A percentile compares a stretch with the other conserved stretches of the same genome.
Conservation (phyloP, 345 rosid species). For the Combretum micranthum region DNA sequence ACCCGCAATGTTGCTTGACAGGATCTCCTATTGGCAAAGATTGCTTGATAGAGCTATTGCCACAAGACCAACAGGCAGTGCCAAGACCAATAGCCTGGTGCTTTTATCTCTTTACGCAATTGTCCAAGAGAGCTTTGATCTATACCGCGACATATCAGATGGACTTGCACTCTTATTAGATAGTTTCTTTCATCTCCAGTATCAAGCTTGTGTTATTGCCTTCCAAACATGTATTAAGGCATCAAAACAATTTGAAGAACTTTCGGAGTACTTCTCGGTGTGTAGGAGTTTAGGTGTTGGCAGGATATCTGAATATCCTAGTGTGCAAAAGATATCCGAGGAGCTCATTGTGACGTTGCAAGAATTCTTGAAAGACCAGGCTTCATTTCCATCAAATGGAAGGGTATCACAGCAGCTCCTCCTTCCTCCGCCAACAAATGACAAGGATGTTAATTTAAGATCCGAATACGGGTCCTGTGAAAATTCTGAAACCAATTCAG, state of each 20-base stretch:
- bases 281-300: conserved; percentile 55
- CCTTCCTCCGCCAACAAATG: conserved; percentile 13
- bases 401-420: conserved; percentile 18
- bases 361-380: conserved; percentile 74
- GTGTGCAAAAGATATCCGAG: conserved; percentile 59
- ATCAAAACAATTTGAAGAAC: conserved; percentile 63
- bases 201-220: conserved; percentile 51
- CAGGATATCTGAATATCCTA: conserved; percentile 73
- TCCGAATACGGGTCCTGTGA: conserved; percentile 22
- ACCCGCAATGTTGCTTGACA: conserved; percentile 52
- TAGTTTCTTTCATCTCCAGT: conserved; percentile 61
- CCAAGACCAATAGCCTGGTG: conserved; percentile 46
- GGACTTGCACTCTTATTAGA: conserved; percentile 55
- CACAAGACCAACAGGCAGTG: conserved; percentile 53
- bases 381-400: conserved; percentile 36
- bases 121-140: conserved; percentile 69
- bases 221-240: conserved; percentile 60
- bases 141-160: conserved; percentile 61
- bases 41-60: conserved; percentile 66
- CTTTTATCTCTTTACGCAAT: conserved; percentile 42
- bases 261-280: conserved; percentile 41
- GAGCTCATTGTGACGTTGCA: conserved; percentile 69
- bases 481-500: conserved; percentile 13
- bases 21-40: conserved; percentile 57
- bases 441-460: conserved; percentile 6